Conservation (phyloP, 169 alveolate genomes). For the Plasmodium sp. region DNA sequence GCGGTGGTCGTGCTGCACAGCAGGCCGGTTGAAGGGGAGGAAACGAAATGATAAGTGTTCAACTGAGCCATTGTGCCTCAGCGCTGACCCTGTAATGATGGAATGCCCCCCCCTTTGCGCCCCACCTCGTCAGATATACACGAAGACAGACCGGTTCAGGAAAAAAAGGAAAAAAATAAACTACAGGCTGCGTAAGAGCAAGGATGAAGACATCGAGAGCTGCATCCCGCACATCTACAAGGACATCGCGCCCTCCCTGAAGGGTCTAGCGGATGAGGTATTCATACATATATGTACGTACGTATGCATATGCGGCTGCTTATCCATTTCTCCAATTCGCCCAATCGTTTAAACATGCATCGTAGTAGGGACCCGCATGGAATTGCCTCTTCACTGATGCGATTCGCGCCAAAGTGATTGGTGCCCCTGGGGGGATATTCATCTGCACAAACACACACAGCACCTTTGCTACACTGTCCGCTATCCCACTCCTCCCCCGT, state of each 20-base stretch:
- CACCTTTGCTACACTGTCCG: background rate
- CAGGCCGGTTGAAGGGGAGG: background rate
- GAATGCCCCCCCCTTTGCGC: background rate
- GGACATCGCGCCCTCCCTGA: constrained; percentile 61
- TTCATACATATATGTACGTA: background rate
- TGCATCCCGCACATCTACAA: constrained; percentile 65
- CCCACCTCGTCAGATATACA: constrained; percentile 18
- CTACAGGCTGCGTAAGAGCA: constrained; percentile 14
- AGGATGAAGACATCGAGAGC: constrained; percentile 52
- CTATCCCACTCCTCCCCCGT: background rate
- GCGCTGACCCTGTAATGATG: background rate
- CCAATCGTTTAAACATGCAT: background rate
- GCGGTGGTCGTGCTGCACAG: background rate
- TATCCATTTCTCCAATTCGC: background rate
- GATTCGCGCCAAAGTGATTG: background rate
- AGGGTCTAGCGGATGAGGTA: constrained; percentile 70
- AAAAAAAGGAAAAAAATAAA: constrained; percentile 35
- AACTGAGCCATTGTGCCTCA: background rate
- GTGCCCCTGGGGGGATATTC: background rate
- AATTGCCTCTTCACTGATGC: background rate
- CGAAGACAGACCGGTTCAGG: constrained; percentile 41
- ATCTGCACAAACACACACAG: background rate
- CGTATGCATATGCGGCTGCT: background rate
- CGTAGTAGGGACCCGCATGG: background rate
- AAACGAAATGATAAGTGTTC: background rate